phyloP scores from a whole-genome alignment of 352 stramenopile species.

The Pythium aquatile region DNA sequence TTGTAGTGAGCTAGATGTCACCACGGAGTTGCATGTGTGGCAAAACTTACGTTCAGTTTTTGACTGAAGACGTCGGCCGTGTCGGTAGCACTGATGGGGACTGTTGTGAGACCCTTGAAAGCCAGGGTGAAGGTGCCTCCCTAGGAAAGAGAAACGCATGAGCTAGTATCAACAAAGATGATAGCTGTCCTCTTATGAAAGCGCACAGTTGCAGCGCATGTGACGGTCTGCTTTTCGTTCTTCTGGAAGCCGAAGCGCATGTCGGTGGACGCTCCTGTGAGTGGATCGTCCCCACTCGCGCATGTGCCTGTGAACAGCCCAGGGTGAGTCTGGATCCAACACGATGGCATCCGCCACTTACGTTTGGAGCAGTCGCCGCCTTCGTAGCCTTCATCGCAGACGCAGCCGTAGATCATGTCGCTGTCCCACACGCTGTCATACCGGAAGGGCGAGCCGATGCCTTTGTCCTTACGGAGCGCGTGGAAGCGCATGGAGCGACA shows the following conservation, averaged over 20 bases:
- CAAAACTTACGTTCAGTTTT: slow-evolving; percentile 62
- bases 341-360: slow-evolving; percentile 11
- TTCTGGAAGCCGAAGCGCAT: slow-evolving; percentile 68
- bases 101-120: slow-evolving; percentile 62
- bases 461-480: slow-evolving; percentile 59
- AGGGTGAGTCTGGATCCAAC: no score
- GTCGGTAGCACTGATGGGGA: slow-evolving; percentile 60
- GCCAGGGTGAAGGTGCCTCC: slow-evolving; percentile 69
- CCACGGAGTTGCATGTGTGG: background rate
- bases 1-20: background rate
- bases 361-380: slow-evolving; percentile 86
- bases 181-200: background rate
- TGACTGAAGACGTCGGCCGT: slow-evolving; percentile 53
- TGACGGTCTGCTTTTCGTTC: slow-evolving; percentile 80
- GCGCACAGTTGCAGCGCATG: slow-evolving; percentile 60
- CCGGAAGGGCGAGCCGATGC: slow-evolving; percentile 38
- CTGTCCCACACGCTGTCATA: slow-evolving; percentile 81
- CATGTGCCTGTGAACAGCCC: slow-evolving; percentile 36
- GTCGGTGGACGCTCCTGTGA: slow-evolving; percentile 65
- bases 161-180: no score
- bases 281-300: slow-evolving; percentile 60
- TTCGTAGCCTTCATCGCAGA: slow-evolving; percentile 80
- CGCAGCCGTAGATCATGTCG: slow-evolving; percentile 87
- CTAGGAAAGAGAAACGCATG: slow-evolving; percentile 19
- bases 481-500: slow-evolving; percentile 71